Evolutionary conservation across 1,284 basidiomycete genomes (phyloP), one percentile per base, ranked within the genome.

Genomic region (Golubevia pallescens): DNA sequence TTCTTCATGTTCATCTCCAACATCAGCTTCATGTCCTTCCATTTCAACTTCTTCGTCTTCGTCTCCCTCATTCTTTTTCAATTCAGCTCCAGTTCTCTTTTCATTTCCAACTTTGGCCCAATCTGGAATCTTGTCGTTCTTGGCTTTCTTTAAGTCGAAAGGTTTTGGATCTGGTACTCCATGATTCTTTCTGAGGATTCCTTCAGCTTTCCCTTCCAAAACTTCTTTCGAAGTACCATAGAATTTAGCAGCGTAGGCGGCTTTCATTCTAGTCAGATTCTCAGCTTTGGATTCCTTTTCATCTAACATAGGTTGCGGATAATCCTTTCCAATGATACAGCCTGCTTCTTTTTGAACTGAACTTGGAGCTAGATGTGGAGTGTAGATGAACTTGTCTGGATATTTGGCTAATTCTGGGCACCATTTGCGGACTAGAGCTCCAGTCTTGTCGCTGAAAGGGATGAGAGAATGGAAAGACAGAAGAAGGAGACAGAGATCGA

Each of bases 341-440:
- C 67, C 68, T 1, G 78, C 78, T 51, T 78, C 68, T 57, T 75
- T 65, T 67, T 80, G 78, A 0, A 77, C 78, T 1, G 73, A 76
- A 24, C 61, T 65, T 19, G 78, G 76, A 0, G 76, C 76, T 20
- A 71, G 71, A 61, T 70, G 76, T 0, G 78, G 78, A 14, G 73
- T 69, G 65, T 78, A 80, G 57, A 80, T 80, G 67, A 71, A 77
- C 67, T 77, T 78, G 70, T 80, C 76, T 4, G 74, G 74, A 20
- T 71, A 77, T 21, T 80, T 69, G 8, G 66, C 66, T 3, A 80
- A 64, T 56, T 87, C 87, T 4, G 88, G 88, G 60, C 87, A 87
- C 67, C 87, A 88, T 64, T 87, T 87, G 19, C 88, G 72, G 3
- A 89, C 86, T 24, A 88, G 74, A 0, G 71, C 78, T 1, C 88